Evolutionary conservation across 768 basidiomycete species (phyloP).

Genomic region (Thelephora ganbajun): DNA sequence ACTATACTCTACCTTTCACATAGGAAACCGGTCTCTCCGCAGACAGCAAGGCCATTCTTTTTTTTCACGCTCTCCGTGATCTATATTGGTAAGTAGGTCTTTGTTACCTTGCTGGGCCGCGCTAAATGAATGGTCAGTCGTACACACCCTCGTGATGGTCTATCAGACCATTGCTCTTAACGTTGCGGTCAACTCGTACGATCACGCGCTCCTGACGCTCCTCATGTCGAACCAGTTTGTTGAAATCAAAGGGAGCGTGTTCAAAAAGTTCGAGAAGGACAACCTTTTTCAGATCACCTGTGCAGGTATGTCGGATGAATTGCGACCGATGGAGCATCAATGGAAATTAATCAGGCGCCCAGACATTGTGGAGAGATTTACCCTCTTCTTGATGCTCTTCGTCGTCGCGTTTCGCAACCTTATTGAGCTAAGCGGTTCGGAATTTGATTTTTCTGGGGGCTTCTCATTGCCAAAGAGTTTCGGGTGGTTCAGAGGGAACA

Average conservation of each 20-base stretch:
- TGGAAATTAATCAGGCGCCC: background rate
- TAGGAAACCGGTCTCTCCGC: slow-evolving; percentile 41
- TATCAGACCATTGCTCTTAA: slow-evolving; percentile 92
- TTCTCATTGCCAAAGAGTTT: slow-evolving; percentile 72
- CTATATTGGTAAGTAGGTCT: slow-evolving; percentile 55
- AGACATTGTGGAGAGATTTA: slow-evolving; percentile 98
- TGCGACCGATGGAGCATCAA: background rate
- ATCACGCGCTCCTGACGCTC: slow-evolving; percentile 86
- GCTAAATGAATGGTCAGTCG: slow-evolving; percentile 32
- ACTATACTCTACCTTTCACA: slow-evolving; percentile 67
- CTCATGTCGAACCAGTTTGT: slow-evolving; percentile 98
- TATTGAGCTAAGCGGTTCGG: slow-evolving; percentile 85
- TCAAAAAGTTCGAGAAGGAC: slow-evolving; percentile 99
- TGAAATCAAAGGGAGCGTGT: slow-evolving; percentile 98
- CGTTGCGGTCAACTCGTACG: slow-evolving; percentile 96
- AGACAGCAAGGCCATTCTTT: slow-evolving; percentile 64
- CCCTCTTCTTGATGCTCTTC: slow-evolving; percentile 77
- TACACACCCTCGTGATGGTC: slow-evolving; percentile 87
- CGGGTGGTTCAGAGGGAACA: slow-evolving; percentile 71
- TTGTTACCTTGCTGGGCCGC: background rate
- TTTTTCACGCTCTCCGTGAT: slow-evolving; percentile 73
- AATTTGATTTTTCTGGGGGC: slow-evolving; percentile 62
- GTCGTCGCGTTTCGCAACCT: slow-evolving; percentile 90
- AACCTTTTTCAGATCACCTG: slow-evolving; percentile 98
- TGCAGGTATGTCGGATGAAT: slow-evolving; percentile 47